These are phyloP conservation scores for Decorospora gaudefroyi DNA, from an alignment of 2,329 filamentous ascomycete species.

Conservation along the genomic window DNA sequence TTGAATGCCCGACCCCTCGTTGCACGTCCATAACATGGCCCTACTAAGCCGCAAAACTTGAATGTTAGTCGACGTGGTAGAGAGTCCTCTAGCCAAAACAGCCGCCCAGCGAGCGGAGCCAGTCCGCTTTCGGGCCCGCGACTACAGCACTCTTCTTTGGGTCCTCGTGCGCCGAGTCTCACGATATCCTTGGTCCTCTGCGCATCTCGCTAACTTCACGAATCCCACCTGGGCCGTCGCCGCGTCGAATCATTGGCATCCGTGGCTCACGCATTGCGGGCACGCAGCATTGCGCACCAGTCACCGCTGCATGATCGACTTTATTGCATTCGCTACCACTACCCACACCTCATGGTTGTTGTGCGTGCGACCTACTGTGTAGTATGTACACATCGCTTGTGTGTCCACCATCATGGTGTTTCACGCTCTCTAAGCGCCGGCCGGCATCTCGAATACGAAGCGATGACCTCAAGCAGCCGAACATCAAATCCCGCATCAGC, in stretches of 20 bases:
- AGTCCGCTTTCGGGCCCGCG: conserved; percentile 17
- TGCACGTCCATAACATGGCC: conserved; percentile 23
- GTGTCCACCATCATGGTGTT: not conserved
- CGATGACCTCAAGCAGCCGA: conserved; percentile 16
- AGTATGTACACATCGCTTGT: conserved; percentile 6
- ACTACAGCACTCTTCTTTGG: conserved; percentile 8
- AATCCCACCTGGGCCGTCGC: conserved; percentile 13
- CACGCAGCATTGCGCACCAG: conserved; percentile 5
- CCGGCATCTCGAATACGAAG: conserved; percentile 4
- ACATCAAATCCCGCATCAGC: conserved; percentile 10
- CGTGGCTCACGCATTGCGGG: conserved; percentile 18
- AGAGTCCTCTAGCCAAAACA: conserved; percentile 21
- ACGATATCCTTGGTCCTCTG: conserved; percentile 7
- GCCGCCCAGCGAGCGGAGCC: conserved; percentile 21
- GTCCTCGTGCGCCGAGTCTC: conserved; percentile 13
- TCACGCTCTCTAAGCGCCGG: conserved; percentile 8
- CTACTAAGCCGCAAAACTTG: conserved; percentile 31
- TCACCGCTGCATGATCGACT: conserved; percentile 18
- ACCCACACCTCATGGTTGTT: conserved; percentile 3
- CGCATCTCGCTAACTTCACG: conserved; percentile 18
- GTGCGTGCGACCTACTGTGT: too few species aligned
- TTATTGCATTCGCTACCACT: conserved; percentile 6
- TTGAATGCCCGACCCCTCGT: conserved; percentile 14
- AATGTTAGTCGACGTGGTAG: conserved; percentile 12
- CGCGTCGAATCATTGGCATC: conserved; percentile 26